A percentile compares a stretch with the other conserved stretches of the same genome.
phyloP scores from a whole-genome alignment of 2,329 filamentous ascomycete genomes.

The Diaporthe ilicicola region DNA sequence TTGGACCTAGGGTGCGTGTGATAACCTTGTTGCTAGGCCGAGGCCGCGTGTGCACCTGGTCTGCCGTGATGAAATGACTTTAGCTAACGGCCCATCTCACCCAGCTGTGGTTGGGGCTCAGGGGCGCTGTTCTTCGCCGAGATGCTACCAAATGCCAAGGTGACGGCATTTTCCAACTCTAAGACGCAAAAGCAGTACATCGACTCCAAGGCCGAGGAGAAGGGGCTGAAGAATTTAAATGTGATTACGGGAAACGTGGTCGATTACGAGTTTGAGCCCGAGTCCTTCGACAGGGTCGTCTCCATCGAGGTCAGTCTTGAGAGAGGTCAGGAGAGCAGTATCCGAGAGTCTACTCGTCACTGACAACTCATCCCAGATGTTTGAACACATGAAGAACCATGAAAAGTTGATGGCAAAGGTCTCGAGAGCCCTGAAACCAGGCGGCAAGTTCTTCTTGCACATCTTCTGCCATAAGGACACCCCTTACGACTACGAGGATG shows the following conservation, averaged over 20 bases:
- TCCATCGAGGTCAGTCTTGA: slow-evolving; percentile 62
- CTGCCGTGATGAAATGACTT: not conserved
- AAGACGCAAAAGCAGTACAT: slow-evolving; percentile 74
- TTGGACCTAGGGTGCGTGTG: slow-evolving; percentile 66
- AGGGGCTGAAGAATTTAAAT: slow-evolving; percentile 66
- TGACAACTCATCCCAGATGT: slow-evolving; percentile 55
- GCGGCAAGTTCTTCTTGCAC: slow-evolving; percentile 75
- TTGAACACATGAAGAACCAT: slow-evolving; percentile 83
- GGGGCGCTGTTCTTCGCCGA: slow-evolving; percentile 72
- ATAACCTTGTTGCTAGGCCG: not conserved
- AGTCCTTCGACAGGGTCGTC: slow-evolving; percentile 70
- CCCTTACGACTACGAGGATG: slow-evolving; percentile 75
- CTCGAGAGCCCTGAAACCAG: slow-evolving; percentile 63
- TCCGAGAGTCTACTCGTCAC: not conserved
- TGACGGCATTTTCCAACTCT: slow-evolving; percentile 76
- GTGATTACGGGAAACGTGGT: slow-evolving; percentile 75
- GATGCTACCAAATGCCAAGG: slow-evolving; percentile 65
- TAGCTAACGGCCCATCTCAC: not conserved
- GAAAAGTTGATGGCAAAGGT: slow-evolving; percentile 72
- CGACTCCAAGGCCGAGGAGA: slow-evolving; percentile 63
- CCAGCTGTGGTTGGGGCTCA: slow-evolving; percentile 75
- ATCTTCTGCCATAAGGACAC: slow-evolving; percentile 71
- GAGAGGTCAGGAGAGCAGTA: not conserved
- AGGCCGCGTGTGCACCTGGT: slow-evolving; percentile 31
- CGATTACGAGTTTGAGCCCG: slow-evolving; percentile 68